phyloP scores from a whole-genome alignment of 495 filamentous ascomycete genomes.

The Parachaetomium inaequale region DNA sequence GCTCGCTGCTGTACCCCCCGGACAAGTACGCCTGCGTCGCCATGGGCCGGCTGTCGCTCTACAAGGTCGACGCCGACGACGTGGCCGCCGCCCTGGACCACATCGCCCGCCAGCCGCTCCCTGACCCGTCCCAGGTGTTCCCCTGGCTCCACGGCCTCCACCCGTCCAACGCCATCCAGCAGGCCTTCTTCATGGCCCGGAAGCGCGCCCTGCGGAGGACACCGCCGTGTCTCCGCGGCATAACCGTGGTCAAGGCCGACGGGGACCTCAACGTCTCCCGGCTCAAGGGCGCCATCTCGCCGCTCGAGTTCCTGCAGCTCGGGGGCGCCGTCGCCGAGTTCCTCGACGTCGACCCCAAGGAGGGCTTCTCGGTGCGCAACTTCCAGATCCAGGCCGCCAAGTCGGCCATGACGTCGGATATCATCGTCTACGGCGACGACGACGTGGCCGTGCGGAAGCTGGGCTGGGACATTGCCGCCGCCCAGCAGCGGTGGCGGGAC shows the following conservation, averaged over 20 bases:
- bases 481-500: constrained; percentile 70
- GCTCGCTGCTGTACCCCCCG: constrained; percentile 72
- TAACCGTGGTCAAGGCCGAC: constrained; percentile 86
- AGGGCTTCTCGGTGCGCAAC: constrained; percentile 83
- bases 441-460: constrained; percentile 58
- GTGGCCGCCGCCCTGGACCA: constrained; percentile 72
- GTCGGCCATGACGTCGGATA: constrained; percentile 80
- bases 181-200: constrained; percentile 80
- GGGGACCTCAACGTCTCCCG: constrained; percentile 70
- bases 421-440: constrained; percentile 84
- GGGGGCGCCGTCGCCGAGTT: constrained; percentile 49
- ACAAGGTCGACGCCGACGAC: constrained; percentile 64
- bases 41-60: constrained; percentile 59
- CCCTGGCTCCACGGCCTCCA: constrained; percentile 99
- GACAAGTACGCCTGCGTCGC: constrained; percentile 55
- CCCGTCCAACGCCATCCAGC: constrained; percentile 78
- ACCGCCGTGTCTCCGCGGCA: constrained; percentile 74
- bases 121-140: constrained; percentile 79
- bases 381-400: constrained; percentile 97
- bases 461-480: constrained; percentile 67
- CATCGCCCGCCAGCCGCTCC: constrained; percentile 69
- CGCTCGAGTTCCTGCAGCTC: constrained; percentile 67
- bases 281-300: constrained; percentile 79
- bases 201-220: constrained; percentile 66
- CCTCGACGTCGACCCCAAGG: constrained; percentile 72